Evolutionary conservation across 2,329 filamentous ascomycete species (phyloP).

Genomic region (Monilinia laxa): DNA sequence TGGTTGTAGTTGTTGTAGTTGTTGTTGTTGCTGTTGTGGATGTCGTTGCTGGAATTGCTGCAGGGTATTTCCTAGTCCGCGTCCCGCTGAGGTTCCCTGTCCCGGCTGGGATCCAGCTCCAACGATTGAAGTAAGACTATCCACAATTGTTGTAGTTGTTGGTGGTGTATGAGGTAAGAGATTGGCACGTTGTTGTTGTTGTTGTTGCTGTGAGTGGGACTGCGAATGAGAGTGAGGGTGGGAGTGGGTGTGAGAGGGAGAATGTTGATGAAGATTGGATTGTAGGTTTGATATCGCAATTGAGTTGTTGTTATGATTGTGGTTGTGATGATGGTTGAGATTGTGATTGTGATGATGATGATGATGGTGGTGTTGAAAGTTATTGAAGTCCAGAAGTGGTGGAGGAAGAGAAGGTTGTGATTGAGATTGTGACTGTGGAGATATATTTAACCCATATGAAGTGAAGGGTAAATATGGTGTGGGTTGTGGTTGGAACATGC

Average conservation of each 20-base stretch:
- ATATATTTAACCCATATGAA: constrained; percentile 30
- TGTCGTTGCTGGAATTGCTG: constrained; percentile 15
- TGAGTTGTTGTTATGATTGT: not conserved
- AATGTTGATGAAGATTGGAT: not conserved
- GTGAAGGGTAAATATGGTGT: constrained; percentile 36
- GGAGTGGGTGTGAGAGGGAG: not conserved
- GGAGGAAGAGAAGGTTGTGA: not conserved
- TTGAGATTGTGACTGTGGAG: constrained; percentile 24
- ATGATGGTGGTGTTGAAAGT: not conserved
- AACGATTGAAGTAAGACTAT: constrained; percentile 18
- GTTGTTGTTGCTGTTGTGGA: constrained; percentile 19
- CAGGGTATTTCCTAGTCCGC: constrained; percentile 23
- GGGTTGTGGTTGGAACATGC: constrained; percentile 40
- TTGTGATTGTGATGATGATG: not conserved
- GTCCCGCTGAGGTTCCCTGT: constrained; percentile 9
- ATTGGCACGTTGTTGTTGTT: constrained; percentile 13
- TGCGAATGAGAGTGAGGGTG: not conserved
- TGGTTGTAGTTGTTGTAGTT: constrained; percentile 20
- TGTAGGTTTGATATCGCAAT: not conserved
- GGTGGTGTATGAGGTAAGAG: constrained; percentile 14
- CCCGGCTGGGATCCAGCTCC: constrained; percentile 1
- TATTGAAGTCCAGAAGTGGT: constrained; percentile 20
- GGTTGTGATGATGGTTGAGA: not conserved
- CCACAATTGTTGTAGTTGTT: not conserved
- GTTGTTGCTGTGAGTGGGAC: not conserved